phyloP scores from a whole-genome alignment of 176 grass and related monocot species.

The Olyra latifolia region DNA sequence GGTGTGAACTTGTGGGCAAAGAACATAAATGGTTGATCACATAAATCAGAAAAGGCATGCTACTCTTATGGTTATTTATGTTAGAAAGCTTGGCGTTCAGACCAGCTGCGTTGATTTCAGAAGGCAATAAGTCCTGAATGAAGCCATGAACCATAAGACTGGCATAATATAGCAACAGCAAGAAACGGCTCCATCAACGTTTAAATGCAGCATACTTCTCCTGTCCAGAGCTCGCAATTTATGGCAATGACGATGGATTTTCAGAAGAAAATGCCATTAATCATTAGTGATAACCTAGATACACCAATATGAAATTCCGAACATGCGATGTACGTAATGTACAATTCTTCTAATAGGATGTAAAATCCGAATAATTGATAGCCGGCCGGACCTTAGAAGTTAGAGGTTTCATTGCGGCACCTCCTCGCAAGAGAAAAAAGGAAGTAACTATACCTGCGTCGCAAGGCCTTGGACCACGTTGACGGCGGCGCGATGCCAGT shows the following conservation, averaged over 20 bases:
- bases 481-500: constrained; percentile 26
- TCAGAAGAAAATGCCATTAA: not conserved
- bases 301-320: not conserved
- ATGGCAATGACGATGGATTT: not conserved
- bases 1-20: not conserved
- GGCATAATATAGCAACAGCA: no score
- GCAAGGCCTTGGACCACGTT: constrained; percentile 23
- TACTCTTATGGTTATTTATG: not conserved
- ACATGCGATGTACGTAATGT: not conserved
- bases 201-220: no score
- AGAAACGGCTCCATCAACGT: no score
- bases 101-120: not conserved
- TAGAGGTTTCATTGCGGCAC: no score
- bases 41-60: not conserved
- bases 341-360: not conserved
- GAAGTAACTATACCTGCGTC: constrained; percentile 8
- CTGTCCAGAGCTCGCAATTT: no score
- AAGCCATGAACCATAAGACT: not conserved
- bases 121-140: not conserved
- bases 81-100: not conserved
- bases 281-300: not conserved
- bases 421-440: no score
- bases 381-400: not conserved
- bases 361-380: not conserved
- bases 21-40: not conserved